These are phyloP conservation scores for Bolboschoenus planiculmis DNA, from an alignment of 176 grass and related monocot species.

Conservation along the genomic window DNA sequence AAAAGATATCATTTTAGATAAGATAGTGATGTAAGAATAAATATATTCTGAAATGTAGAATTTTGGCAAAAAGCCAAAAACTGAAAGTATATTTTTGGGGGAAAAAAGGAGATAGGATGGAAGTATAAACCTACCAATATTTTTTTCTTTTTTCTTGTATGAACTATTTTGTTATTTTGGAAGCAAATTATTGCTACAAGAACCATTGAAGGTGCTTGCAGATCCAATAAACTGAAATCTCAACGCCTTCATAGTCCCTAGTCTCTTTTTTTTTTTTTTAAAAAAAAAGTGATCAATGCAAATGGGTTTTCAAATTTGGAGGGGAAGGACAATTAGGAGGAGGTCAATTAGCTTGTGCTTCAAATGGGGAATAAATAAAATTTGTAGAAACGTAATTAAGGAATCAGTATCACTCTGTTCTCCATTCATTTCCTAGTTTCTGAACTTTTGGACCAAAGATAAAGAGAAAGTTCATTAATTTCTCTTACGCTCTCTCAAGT, in stretches of 20 bases:
- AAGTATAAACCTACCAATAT: background rate
- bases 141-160: background rate
- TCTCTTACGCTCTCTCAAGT: background rate
- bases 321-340: background rate
- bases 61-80: background rate
- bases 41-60: constrained; percentile 11
- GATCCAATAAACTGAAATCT: background rate
- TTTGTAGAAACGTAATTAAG: background rate
- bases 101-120: background rate
- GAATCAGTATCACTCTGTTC: background rate
- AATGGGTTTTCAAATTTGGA: background rate
- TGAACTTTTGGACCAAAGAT: background rate
- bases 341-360: background rate
- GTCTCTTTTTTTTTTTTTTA: background rate
- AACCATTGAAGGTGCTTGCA: background rate
- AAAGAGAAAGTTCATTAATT: background rate
- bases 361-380: too few species aligned
- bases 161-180: background rate
- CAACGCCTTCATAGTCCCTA: background rate
- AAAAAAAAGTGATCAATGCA: background rate
- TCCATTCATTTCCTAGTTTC: background rate
- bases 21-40: background rate
- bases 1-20: background rate
- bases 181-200: background rate
- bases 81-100: background rate